Evolutionary conservation across 495 filamentous ascomycete genomes (phyloP).

Genomic region (Penicillium macrosclerotiorum): DNA sequence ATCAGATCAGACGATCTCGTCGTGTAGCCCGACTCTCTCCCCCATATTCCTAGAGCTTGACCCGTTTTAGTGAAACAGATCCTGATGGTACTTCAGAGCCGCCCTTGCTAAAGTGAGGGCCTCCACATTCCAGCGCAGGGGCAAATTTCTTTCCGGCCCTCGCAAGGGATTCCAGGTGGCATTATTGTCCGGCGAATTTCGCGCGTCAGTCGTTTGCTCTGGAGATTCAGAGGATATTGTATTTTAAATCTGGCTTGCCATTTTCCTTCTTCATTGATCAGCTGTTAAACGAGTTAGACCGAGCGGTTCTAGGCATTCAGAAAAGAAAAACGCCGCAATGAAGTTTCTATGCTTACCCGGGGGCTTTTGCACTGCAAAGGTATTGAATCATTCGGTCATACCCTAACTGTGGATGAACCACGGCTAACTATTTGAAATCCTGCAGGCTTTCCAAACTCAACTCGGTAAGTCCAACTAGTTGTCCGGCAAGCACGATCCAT

Average conservation of each 20-base stretch:
- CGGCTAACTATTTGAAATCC: too few species aligned
- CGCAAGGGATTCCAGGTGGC: conserved; percentile 8
- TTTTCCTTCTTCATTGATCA: too few species aligned
- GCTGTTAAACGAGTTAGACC: too few species aligned
- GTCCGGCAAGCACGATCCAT: too few species aligned
- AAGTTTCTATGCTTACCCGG: conserved; percentile 32
- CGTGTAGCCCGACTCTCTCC: too few species aligned
- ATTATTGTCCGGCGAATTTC: not conserved
- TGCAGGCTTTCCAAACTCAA: conserved; percentile 27
- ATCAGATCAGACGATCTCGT: too few species aligned
- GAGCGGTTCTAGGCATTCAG: too few species aligned
- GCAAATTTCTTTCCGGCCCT: conserved; percentile 12
- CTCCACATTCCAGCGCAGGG: conserved; percentile 27
- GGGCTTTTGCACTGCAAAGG: conserved; percentile 21
- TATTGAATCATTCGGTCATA: too few species aligned
- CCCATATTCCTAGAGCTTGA: not conserved
- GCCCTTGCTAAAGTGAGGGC: conserved; percentile 29
- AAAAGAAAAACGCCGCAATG: too few species aligned
- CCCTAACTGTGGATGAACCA: too few species aligned
- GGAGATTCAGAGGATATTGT: not conserved
- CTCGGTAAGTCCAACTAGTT: conserved; percentile 21
- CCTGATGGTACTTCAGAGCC: not conserved
- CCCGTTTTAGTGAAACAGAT: not conserved
- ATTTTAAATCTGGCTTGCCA: not conserved
- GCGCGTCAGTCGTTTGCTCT: not conserved